These are phyloP conservation scores for Monilinia polystroma DNA, from an alignment of 2,329 filamentous ascomycete species.

Conservation along the genomic window DNA sequence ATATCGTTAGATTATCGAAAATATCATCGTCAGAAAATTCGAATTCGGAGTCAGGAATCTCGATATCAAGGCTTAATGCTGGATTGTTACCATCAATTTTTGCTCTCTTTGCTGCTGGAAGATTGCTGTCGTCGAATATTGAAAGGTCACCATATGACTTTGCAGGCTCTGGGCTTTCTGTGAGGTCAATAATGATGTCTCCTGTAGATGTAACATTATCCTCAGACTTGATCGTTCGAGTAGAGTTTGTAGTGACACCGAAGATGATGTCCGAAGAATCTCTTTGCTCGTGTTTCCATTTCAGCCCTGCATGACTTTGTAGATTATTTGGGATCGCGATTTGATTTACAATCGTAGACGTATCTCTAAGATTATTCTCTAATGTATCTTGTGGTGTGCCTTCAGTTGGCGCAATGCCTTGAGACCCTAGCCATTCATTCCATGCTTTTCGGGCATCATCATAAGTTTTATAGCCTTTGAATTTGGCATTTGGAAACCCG, in stretches of 20 bases:
- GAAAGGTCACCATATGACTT: neutral
- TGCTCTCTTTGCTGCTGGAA: neutral
- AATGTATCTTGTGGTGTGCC: neutral
- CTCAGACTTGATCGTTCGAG: neutral
- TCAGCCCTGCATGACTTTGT: neutral
- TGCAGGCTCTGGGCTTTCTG: neutral
- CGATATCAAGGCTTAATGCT: neutral
- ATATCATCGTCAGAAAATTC: constrained; percentile 9
- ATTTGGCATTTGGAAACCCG: constrained; percentile 22
- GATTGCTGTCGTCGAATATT: neutral
- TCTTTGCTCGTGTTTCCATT: constrained; percentile 4
- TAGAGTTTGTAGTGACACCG: neutral
- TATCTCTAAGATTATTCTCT: constrained; percentile 3
- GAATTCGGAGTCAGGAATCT: constrained; percentile 7
- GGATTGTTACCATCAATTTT: constrained; percentile 1
- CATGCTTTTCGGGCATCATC: constrained; percentile 26
- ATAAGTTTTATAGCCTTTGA: constrained; percentile 25
- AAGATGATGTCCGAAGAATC: neutral
- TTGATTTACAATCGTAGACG: neutral
- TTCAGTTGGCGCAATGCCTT: neutral
- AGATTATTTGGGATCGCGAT: neutral
- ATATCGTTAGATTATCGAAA: neutral
- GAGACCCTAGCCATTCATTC: constrained; percentile 20
- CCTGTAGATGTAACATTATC: neutral
- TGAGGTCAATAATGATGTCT: neutral